phyloP scores from a whole-genome alignment of 805 yeast species.

The Candida anglica region DNA sequence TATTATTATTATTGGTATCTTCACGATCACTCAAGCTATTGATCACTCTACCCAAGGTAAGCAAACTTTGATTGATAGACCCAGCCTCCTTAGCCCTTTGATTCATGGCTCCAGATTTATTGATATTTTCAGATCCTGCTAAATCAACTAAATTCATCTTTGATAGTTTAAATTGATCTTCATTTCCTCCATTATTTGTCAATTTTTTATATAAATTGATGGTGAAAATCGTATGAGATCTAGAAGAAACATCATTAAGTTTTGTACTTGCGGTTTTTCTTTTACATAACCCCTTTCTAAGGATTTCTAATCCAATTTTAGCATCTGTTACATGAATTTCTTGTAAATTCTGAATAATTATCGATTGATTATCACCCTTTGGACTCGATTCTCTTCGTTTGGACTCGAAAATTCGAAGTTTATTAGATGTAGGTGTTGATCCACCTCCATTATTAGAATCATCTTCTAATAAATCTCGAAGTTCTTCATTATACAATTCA shows the following conservation, averaged over 20 bases:
- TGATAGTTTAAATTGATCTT: conserved; percentile 37
- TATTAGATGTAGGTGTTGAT: too few relatives aligned
- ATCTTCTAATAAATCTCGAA: conserved; percentile 63
- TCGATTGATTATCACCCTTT: conserved; percentile 15
- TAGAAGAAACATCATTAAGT: conserved; percentile 66
- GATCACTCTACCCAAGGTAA: conserved; percentile 87
- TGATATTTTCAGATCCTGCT: conserved; percentile 93
- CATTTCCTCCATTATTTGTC: conserved; percentile 14
- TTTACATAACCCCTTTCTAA: conserved; percentile 53
- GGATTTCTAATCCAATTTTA: conserved; percentile 50
- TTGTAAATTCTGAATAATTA: conserved; percentile 60
- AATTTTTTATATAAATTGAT: conserved; percentile 52
- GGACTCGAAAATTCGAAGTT: conserved; percentile 38
- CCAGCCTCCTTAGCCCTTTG: conserved; percentile 93
- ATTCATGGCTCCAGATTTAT: conserved; percentile 80
- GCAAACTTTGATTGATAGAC: conserved; percentile 79
- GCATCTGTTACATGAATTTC: conserved; percentile 56
- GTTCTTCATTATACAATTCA: conserved; percentile 84
- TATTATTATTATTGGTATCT: conserved; percentile 4
- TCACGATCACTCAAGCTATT: conserved; percentile 42
- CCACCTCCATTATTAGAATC: not conserved
- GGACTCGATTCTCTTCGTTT: conserved; percentile 10
- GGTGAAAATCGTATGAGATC: conserved; percentile 77
- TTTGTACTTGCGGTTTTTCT: conserved; percentile 71
- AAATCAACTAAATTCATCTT: conserved; percentile 85